Percentiles rank a stretch among this genome's conserved stretches.
phyloP scores from a whole-genome alignment of 805 yeast species.

The Saccharomyces kudriavzevii region DNA sequence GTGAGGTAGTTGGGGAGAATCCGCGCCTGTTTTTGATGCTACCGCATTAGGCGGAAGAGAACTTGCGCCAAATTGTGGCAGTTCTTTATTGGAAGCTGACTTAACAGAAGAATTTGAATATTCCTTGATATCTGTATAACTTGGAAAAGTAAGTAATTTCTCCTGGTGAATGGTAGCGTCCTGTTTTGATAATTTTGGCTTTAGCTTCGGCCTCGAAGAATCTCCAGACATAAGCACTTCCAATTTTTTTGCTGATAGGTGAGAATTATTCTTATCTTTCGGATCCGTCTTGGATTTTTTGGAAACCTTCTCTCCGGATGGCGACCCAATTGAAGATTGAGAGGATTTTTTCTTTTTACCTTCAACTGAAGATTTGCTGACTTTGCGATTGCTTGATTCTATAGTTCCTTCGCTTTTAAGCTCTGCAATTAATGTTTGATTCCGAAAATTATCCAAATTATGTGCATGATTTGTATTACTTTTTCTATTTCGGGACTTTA shows the following conservation, averaged over 20 bases:
- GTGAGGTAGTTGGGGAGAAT: slow-evolving; percentile 28
- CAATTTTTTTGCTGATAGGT: background rate
- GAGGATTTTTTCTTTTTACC: background rate
- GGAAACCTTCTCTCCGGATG: background rate
- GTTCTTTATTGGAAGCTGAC: background rate
- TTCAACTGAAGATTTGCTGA: background rate
- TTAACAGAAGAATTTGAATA: background rate
- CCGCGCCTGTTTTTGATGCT: slow-evolving; percentile 38
- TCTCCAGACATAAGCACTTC: slow-evolving; percentile 8
- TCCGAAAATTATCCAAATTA: background rate
- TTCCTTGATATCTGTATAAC: background rate
- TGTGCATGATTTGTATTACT: slow-evolving; percentile 17
- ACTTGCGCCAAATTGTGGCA: slow-evolving; percentile 8
- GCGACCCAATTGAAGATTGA: background rate
- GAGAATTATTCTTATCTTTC: background rate
- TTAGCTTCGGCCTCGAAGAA: slow-evolving; percentile 3
- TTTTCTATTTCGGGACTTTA: slow-evolving; percentile 82
- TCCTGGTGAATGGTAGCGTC: slow-evolving; percentile 1
- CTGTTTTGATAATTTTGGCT: slow-evolving; percentile 1
- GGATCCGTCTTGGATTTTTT: background rate
- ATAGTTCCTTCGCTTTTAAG: background rate
- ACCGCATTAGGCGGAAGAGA: background rate
- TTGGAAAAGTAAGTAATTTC: background rate
- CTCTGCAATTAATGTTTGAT: background rate
- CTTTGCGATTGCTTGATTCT: background rate